Conservation (phyloP, 1,284 basidiomycete species). For the Chondrostereum purpureum region DNA sequence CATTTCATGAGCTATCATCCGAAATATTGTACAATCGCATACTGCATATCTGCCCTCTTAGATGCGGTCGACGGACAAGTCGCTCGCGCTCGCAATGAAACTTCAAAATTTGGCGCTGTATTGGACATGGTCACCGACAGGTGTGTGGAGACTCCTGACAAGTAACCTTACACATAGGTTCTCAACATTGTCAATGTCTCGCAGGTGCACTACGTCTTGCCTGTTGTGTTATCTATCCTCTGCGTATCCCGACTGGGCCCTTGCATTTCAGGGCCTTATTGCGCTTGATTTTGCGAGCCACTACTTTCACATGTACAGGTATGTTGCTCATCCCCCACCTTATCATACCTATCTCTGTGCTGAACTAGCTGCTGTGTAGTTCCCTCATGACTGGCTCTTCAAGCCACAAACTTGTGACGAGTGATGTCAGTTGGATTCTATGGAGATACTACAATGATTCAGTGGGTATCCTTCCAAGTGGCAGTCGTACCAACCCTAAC, state of each 20-base stretch:
- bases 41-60: constrained; percentile 88
- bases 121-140: constrained; percentile 99
- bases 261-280: constrained; percentile 93
- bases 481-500: too few species aligned
- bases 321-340: constrained; percentile 19
- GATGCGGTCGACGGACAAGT: constrained; percentile 96
- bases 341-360: not conserved
- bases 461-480: constrained; percentile 40
- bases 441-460: constrained; percentile 93
- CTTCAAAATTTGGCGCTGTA: constrained; percentile 95
- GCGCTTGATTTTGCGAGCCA: constrained; percentile 97
- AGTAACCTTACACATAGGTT: not conserved
- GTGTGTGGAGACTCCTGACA: constrained; percentile 41
- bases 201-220: constrained; percentile 92
- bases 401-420: constrained; percentile 89
- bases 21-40: constrained; percentile 86
- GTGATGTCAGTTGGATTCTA: constrained; percentile 88
- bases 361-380: constrained; percentile 42
- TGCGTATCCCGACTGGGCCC: constrained; percentile 77
- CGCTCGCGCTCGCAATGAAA: constrained; percentile 85
- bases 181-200: not conserved
- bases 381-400: constrained; percentile 89
- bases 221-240: constrained; percentile 91
- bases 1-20: constrained; percentile 96
- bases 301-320: constrained; percentile 99